Evolutionary conservation across 2,329 filamentous ascomycete species (phyloP).

Genomic region (Stemphylium lycopersici): DNA sequence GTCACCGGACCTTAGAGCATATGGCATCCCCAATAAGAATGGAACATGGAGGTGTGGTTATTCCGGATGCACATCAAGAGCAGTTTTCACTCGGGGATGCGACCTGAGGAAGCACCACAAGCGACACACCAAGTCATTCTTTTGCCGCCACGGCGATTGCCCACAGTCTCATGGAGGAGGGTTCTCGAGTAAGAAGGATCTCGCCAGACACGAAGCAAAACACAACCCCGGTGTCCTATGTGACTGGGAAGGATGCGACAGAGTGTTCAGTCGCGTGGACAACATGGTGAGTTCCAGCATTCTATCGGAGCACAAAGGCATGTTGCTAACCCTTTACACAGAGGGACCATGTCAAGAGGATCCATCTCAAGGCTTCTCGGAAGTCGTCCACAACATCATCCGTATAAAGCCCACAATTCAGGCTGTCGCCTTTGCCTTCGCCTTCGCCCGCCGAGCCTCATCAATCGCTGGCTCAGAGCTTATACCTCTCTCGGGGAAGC

Average conservation of each 20-base stretch:
- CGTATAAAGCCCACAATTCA: conserved; percentile 5
- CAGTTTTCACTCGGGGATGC: conserved; percentile 64
- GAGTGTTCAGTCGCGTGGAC: conserved; percentile 66
- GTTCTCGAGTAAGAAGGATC: conserved; percentile 68
- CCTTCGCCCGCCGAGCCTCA: not conserved
- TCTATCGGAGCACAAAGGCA: not conserved
- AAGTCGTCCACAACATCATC: conserved; percentile 32
- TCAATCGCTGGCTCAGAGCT: not conserved
- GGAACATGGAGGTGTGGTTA: conserved; percentile 65
- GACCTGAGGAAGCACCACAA: conserved; percentile 69
- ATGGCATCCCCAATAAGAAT: conserved; percentile 53
- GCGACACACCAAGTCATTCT: conserved; percentile 66
- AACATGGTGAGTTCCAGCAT: conserved; percentile 59
- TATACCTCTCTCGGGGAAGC: not conserved
- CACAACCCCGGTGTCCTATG: conserved; percentile 67
- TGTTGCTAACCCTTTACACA: conserved; percentile 30
- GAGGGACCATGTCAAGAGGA: conserved; percentile 51
- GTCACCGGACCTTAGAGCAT: conserved; percentile 48
- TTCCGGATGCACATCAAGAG: conserved; percentile 64
- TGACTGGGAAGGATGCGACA: conserved; percentile 63
- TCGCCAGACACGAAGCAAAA: conserved; percentile 66
- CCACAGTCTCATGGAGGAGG: conserved; percentile 62
- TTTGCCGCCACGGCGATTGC: conserved; percentile 65
- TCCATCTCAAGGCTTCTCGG: conserved; percentile 46
- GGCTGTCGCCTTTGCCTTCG: not conserved